A percentile compares a stretch with the other conserved stretches of the same genome.
These are phyloP conservation scores for Mycosphaerella arachidis DNA, from an alignment of 2,329 filamentous ascomycete species.

Conservation along the genomic window DNA sequence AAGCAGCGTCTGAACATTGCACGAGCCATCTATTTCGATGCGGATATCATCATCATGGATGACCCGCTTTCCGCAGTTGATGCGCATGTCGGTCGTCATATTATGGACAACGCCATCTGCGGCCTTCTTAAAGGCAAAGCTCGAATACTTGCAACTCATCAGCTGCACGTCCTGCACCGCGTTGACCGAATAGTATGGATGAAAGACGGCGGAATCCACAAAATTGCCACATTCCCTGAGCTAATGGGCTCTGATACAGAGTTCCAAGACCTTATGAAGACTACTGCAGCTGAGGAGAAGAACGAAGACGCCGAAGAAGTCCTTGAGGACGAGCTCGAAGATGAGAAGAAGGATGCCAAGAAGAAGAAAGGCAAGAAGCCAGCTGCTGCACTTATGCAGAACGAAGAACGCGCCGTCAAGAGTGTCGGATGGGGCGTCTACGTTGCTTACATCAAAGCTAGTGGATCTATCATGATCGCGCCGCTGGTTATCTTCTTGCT, in stretches of 20 bases:
- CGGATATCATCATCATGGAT: slow-evolving; percentile 60
- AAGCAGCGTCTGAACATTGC: slow-evolving; percentile 95
- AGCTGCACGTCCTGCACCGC: slow-evolving; percentile 84
- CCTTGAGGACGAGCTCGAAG: slow-evolving; percentile 48
- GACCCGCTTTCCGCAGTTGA: slow-evolving; percentile 58
- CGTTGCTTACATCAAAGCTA: slow-evolving; percentile 69
- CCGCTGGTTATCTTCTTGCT: slow-evolving; percentile 61
- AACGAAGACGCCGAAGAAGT: slow-evolving; percentile 30
- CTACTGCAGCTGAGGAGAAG: slow-evolving; percentile 57
- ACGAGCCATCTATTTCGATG: slow-evolving; percentile 63
- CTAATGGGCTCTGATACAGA: slow-evolving; percentile 73
- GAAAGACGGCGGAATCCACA: slow-evolving; percentile 77
- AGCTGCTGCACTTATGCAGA: slow-evolving; percentile 64
- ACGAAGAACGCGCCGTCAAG: slow-evolving; percentile 64
- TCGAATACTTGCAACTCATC: slow-evolving; percentile 87
- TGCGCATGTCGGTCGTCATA: slow-evolving; percentile 59
- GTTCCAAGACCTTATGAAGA: slow-evolving; percentile 79
- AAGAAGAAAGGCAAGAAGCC: slow-evolving; percentile 52
- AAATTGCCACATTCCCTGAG: slow-evolving; percentile 83
- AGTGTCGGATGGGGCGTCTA: slow-evolving; percentile 80
- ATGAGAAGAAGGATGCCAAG: slow-evolving; percentile 55
- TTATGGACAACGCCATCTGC: slow-evolving; percentile 92
- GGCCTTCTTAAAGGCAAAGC: slow-evolving; percentile 86
- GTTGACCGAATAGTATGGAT: slow-evolving; percentile 94
- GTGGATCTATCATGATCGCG: slow-evolving; percentile 65